phyloP scores from a whole-genome alignment of 75 land plant species.

The Adiantum capillusveneris region DNA sequence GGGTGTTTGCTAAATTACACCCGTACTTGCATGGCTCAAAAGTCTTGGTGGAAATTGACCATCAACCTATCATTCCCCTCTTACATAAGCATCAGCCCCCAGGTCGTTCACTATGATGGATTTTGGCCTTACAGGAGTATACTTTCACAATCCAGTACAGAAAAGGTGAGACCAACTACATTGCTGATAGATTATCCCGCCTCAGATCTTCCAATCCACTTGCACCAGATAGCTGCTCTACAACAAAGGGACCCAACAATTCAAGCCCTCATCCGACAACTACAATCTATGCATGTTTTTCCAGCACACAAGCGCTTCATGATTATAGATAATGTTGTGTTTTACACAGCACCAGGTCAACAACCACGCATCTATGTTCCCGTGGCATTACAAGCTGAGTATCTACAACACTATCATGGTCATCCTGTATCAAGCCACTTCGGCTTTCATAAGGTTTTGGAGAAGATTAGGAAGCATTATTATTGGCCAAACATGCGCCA shows the following conservation, averaged over 20 bases:
- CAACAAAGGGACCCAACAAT: background rate
- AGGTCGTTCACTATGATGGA: background rate
- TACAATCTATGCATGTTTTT: no score
- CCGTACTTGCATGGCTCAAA: background rate
- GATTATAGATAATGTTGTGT: background rate
- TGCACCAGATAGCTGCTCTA: background rate
- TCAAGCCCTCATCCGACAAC: background rate
- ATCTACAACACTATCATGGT: background rate
- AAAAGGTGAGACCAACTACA: background rate
- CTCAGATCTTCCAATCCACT: background rate
- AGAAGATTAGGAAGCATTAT: background rate
- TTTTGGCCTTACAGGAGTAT: background rate
- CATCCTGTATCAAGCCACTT: background rate
- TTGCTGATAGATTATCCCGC: background rate
- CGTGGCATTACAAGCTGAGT: background rate
- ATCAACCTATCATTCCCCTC: background rate
- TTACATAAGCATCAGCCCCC: background rate
- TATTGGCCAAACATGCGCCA: slow-evolving; percentile 3
- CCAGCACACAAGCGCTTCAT: background rate
- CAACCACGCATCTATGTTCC: background rate
- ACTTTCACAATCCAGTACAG: background rate
- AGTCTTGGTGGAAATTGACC: background rate
- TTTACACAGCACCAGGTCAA: background rate
- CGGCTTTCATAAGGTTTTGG: slow-evolving; percentile 1
- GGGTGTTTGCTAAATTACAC: background rate